Conservation (phyloP, 352 stramenopile genomes). For the Globisporangium ultimum region DNA sequence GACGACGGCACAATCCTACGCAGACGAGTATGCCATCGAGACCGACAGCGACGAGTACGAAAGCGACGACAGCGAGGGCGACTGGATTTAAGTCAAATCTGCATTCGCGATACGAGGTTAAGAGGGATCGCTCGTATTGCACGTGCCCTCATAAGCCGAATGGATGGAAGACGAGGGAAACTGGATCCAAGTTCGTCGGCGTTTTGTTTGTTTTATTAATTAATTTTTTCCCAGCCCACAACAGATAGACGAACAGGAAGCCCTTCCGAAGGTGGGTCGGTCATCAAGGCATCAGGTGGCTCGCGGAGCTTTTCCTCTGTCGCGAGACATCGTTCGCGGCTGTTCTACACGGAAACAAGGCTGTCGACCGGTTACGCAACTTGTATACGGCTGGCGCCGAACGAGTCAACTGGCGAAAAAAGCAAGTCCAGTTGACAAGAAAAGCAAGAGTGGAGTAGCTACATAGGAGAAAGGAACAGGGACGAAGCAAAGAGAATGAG, state of each 20-base stretch:
- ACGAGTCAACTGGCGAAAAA: too few relatives aligned
- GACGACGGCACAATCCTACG: slow-evolving; percentile 32
- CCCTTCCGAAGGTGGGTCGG: neutral
- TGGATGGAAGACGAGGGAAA: neutral
- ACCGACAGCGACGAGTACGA: slow-evolving; percentile 44
- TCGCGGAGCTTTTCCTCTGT: too few relatives aligned
- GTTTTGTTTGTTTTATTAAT: slow-evolving; percentile 11
- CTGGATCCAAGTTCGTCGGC: neutral
- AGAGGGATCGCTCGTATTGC: neutral
- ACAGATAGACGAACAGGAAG: neutral
- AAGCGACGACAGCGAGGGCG: slow-evolving; percentile 69
- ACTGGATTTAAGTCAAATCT: slow-evolving; percentile 54
- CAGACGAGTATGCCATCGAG: slow-evolving; percentile 36
- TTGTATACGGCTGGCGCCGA: too few relatives aligned
- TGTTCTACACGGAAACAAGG: too few relatives aligned
- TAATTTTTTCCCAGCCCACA: slow-evolving; percentile 1
- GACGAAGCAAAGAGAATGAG: too few relatives aligned
- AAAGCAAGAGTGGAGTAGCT: neutral
- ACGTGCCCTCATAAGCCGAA: neutral
- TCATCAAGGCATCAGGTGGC: too few relatives aligned
- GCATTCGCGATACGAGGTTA: too few relatives aligned
- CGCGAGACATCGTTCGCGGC: too few relatives aligned
- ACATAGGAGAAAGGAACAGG: neutral
- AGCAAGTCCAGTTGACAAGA: neutral
- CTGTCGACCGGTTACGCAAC: too few relatives aligned